phyloP scores from a whole-genome alignment of 352 stramenopile genomes.

The Globisporangium lucens region DNA sequence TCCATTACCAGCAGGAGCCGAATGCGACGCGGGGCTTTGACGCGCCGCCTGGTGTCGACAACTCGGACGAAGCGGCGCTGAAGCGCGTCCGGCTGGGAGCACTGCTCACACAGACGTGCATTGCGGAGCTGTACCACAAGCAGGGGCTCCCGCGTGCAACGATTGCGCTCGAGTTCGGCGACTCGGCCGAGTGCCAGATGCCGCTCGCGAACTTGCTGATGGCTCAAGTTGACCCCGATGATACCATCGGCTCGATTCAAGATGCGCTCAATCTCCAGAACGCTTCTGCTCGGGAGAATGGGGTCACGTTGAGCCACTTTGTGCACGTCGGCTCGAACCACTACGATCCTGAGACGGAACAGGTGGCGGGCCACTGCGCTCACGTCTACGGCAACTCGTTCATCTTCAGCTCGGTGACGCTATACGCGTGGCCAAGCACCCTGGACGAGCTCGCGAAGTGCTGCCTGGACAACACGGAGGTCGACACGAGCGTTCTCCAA shows the following conservation, averaged over 20 bases:
- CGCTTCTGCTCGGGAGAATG: constrained; percentile 19
- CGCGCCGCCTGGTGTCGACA: constrained; percentile 45
- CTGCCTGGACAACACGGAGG: constrained; percentile 46
- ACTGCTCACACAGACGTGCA: constrained; percentile 50
- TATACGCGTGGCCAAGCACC: constrained; percentile 53
- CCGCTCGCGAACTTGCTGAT: constrained; percentile 48
- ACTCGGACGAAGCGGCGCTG: constrained; percentile 48
- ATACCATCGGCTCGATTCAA: background rate
- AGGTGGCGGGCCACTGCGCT: constrained; percentile 48
- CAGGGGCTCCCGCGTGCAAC: constrained; percentile 38
- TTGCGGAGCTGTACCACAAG: constrained; percentile 49
- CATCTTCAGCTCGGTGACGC: constrained; percentile 58
- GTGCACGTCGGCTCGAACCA: constrained; percentile 65
- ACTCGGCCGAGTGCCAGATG: constrained; percentile 27
- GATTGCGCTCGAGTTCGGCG: constrained; percentile 50
- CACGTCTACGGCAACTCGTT: constrained; percentile 43
- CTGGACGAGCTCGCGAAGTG: constrained; percentile 46
- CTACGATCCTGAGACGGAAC: constrained; percentile 43
- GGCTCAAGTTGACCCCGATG: constrained; percentile 31
- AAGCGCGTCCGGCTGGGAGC: constrained; percentile 46
- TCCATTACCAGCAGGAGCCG: constrained; percentile 59
- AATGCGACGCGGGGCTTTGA: constrained; percentile 53
- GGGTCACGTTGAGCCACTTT: constrained; percentile 39
- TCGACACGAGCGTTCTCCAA: constrained; percentile 38
- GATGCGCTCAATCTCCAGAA: constrained; percentile 4